These are phyloP conservation scores for Phtheirospermum japonicum DNA, from an alignment of 257 asterid species.

Conservation along the genomic window DNA sequence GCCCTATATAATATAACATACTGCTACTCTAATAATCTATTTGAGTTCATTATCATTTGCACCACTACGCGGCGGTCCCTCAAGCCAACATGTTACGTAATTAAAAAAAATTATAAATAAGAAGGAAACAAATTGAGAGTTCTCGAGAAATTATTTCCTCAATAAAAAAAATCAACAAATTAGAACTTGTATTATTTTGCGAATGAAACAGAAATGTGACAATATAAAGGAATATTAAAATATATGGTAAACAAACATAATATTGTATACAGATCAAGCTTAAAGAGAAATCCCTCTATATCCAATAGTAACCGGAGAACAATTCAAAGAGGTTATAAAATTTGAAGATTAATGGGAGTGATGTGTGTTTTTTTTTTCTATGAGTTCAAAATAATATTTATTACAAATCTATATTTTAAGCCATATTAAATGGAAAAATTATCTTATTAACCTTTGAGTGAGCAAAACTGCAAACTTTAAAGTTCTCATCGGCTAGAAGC, in stretches of 20 bases:
- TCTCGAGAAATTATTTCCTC: too few species aligned
- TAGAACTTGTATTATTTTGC: too few species aligned
- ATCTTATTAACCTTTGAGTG: constrained; percentile 70
- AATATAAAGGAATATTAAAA: too few species aligned
- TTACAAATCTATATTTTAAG: neutral
- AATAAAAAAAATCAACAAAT: too few species aligned
- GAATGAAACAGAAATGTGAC: too few species aligned
- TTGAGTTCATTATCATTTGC: too few species aligned
- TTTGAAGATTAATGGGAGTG: neutral
- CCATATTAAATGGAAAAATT: neutral
- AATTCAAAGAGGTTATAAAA: neutral
- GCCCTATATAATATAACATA: too few species aligned
- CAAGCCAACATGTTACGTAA: too few species aligned
- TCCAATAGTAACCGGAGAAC: neutral
- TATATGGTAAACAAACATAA: too few species aligned
- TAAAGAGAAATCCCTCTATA: neutral
- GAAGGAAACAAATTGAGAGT: too few species aligned
- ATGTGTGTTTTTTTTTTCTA: constrained; percentile 3
- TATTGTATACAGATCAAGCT: neutral
- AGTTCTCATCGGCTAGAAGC: constrained; percentile 92
- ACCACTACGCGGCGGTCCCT: too few species aligned
- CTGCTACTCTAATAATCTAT: constrained; percentile 81
- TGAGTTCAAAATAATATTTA: constrained; percentile 5
- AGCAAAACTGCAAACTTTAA: constrained; percentile 97
- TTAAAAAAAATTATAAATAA: too few species aligned